These are phyloP conservation scores for Casuarina glauca DNA, from an alignment of 306 rosid species.

Conservation along the genomic window DNA sequence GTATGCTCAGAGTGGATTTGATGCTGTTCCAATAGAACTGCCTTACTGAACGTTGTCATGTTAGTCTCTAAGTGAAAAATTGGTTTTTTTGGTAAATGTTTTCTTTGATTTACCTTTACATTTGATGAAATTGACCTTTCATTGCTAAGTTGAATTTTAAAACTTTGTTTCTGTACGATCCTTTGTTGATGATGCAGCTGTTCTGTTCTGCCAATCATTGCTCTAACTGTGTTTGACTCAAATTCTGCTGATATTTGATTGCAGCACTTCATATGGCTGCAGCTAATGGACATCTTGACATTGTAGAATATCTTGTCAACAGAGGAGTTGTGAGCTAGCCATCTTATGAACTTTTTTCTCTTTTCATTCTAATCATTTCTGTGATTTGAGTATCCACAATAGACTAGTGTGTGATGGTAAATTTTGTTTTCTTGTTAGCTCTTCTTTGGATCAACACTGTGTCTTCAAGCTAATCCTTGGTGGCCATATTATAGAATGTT, in stretches of 20 bases:
- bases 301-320: slow-evolving; percentile 67
- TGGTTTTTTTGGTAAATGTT: background rate
- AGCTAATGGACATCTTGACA: slow-evolving; percentile 77
- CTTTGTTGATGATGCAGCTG: background rate
- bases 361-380: background rate
- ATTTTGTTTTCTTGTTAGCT: background rate
- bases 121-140: background rate
- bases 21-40: background rate
- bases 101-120: background rate
- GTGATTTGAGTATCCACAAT: background rate
- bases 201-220: background rate
- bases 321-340: slow-evolving; percentile 64
- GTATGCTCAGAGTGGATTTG: background rate
- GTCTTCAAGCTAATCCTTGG: background rate
- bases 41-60: background rate
- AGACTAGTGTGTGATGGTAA: background rate
- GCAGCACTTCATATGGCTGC: slow-evolving; percentile 96
- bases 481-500: background rate
- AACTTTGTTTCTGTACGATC: background rate
- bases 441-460: background rate
- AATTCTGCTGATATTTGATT: slow-evolving; percentile 20
- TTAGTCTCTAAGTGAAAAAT: background rate
- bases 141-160: slow-evolving; percentile 4
- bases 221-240: slow-evolving; percentile 20
- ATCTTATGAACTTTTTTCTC: slow-evolving; percentile 5